These are phyloP conservation scores for Silene latifolia DNA, from an alignment of 148 eudicot genomes.

Conservation along the genomic window DNA sequence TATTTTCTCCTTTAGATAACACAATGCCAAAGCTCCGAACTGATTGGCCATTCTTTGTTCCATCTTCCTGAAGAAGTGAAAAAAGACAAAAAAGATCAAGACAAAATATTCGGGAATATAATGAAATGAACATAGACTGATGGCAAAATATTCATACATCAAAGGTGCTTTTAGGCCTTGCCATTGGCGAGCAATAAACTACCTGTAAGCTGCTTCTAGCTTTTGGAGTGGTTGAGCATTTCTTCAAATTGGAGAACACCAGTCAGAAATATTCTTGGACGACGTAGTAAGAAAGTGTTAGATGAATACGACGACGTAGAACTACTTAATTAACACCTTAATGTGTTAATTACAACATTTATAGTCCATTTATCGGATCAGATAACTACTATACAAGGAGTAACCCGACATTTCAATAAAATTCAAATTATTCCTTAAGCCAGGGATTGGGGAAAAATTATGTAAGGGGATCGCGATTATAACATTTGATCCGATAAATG, in stretches of 20 bases:
- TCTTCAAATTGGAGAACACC: conserved; percentile 26
- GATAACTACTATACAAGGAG: too few species aligned
- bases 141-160: conserved; percentile 46
- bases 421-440: too few species aligned
- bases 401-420: too few species aligned
- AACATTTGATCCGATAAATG: too few species aligned
- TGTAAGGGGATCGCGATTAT: too few species aligned
- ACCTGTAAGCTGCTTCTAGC: conserved; percentile 54
- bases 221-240: conserved; percentile 54
- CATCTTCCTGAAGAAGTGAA: conserved; percentile 53
- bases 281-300: not conserved
- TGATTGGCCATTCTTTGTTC: conserved; percentile 37
- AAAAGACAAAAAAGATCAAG: too few species aligned
- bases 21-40: conserved; percentile 81
- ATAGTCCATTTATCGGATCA: too few species aligned
- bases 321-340: too few species aligned
- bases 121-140: conserved; percentile 2
- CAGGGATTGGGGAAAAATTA: too few species aligned
- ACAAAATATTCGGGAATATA: not conserved
- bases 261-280: conserved; percentile 1
- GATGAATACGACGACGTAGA: too few species aligned
- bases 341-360: too few species aligned
- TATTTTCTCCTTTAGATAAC: conserved; percentile 44
- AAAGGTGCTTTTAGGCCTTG: conserved; percentile 37
- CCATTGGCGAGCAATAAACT: conserved; percentile 65